A percentile compares a stretch with the other conserved stretches of the same genome.
These are phyloP conservation scores for Populus alba DNA, from an alignment of 345 rosid genomes.

Conservation along the genomic window DNA sequence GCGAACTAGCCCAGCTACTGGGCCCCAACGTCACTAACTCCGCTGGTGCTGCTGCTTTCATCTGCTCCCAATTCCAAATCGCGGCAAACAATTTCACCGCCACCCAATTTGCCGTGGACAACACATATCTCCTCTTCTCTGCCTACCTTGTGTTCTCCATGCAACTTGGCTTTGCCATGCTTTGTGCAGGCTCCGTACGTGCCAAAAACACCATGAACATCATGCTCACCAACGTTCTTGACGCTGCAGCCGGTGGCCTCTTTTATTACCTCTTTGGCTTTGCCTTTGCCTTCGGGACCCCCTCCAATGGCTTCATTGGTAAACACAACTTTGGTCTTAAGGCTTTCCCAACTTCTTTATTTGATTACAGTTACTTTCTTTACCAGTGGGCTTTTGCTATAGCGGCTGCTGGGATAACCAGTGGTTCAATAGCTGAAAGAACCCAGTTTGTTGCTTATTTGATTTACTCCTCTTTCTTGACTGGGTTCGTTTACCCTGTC, in stretches of 20 bases:
- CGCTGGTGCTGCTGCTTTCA: constrained; percentile 51
- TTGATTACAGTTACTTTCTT: constrained; percentile 72
- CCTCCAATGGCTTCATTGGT: constrained; percentile 81
- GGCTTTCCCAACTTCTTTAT: constrained; percentile 21
- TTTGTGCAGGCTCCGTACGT: constrained; percentile 92
- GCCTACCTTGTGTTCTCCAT: constrained; percentile 89
- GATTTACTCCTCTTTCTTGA: constrained; percentile 74
- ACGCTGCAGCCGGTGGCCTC: constrained; percentile 85
- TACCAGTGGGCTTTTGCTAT: constrained; percentile 97
- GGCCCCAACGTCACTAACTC: constrained; percentile 56
- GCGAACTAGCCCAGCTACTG: constrained; percentile 39
- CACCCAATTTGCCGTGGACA: constrained; percentile 66
- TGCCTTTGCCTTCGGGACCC: constrained; percentile 82
- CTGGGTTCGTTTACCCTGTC: constrained; percentile 88
- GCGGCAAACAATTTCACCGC: constrained; percentile 39
- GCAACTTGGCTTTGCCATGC: constrained; percentile 97
- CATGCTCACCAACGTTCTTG: constrained; percentile 94
- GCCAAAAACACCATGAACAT: constrained; percentile 95
- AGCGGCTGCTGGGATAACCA: constrained; percentile 91
- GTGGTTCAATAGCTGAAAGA: constrained; percentile 90
- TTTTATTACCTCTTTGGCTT: constrained; percentile 88
- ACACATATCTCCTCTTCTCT: constrained; percentile 85
- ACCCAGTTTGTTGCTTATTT: constrained; percentile 85
- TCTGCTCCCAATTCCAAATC: constrained; percentile 45
- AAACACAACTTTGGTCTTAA: constrained; percentile 62